phyloP scores from a whole-genome alignment of 2,329 filamentous ascomycete genomes.

The Alternaria novae-zelandiae region DNA sequence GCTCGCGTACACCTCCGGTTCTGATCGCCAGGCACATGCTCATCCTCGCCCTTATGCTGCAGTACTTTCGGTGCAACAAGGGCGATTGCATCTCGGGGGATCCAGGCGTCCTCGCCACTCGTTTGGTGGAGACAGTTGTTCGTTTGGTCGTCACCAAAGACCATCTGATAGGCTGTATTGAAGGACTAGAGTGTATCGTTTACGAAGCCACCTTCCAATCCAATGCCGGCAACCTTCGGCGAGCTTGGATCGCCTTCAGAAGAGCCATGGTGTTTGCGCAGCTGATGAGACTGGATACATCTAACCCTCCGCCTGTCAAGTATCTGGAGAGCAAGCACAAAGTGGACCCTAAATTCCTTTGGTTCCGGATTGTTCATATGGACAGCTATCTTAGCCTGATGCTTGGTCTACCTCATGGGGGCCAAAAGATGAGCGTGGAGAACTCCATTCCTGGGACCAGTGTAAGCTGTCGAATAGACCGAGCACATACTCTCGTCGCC shows the following conservation, averaged over 20 bases:
- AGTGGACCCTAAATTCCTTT: conserved; percentile 40
- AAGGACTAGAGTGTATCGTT: conserved; percentile 52
- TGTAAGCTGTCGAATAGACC: conserved; percentile 31
- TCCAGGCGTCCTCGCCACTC: conserved; percentile 28
- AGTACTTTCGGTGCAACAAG: conserved; percentile 17
- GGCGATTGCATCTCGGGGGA: conserved; percentile 30
- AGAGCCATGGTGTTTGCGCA: conserved; percentile 52
- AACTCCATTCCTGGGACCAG: conserved; percentile 3
- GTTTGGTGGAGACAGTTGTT: conserved; percentile 37
- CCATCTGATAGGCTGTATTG: conserved; percentile 45
- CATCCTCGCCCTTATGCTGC: conserved; percentile 37
- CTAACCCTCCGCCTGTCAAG: conserved; percentile 5
- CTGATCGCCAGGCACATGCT: conserved; percentile 45
- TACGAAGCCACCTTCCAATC: conserved; percentile 50
- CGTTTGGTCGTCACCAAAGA: conserved; percentile 46
- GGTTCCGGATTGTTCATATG: conserved; percentile 49
- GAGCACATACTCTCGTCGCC: conserved; percentile 41
- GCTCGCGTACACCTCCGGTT: conserved; percentile 30
- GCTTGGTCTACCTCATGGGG: conserved; percentile 50
- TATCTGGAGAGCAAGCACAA: conserved; percentile 4
- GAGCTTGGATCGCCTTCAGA: conserved; percentile 48
- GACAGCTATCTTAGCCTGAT: conserved; percentile 52
- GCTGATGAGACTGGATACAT: conserved; percentile 50
- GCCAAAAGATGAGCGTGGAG: conserved; percentile 29
- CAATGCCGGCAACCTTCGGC: conserved; percentile 51